Conservation (phyloP, 1,284 basidiomycete genomes). For the Thelephora terrestris region DNA sequence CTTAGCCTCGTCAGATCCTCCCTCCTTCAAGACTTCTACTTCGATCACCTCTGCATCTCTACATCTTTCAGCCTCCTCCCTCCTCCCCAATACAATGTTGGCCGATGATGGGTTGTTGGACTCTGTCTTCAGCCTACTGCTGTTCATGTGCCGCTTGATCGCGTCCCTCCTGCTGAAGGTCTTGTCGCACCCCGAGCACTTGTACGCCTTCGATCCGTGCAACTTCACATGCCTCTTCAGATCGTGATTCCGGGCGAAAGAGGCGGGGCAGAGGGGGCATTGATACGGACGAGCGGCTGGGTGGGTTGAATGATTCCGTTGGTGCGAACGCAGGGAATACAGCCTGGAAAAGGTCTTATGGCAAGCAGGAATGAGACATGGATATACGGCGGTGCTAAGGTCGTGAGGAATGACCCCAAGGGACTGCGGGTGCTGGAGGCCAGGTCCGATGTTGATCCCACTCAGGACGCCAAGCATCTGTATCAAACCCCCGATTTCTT, state of each 20-base stretch:
- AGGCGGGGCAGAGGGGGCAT: constrained; percentile 54
- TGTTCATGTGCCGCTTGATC: constrained; percentile 62
- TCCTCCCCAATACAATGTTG: constrained; percentile 25
- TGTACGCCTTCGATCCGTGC: constrained; percentile 60
- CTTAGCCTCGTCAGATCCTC: constrained; percentile 41
- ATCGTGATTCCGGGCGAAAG: constrained; percentile 67
- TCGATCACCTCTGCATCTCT: constrained; percentile 41
- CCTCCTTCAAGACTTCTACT: constrained; percentile 45
- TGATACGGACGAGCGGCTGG: constrained; percentile 47
- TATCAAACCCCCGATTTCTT: constrained; percentile 65
- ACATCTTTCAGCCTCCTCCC: constrained; percentile 23
- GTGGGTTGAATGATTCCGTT: constrained; percentile 41
- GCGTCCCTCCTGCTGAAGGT: constrained; percentile 67
- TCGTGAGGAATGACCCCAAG: constrained; percentile 28
- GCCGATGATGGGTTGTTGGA: neutral
- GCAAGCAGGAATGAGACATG: constrained; percentile 53
- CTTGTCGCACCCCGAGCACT: constrained; percentile 60
- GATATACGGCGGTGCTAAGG: constrained; percentile 65
- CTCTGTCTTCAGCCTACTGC: constrained; percentile 23
- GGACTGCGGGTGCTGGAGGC: constrained; percentile 15
- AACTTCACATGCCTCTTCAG: constrained; percentile 60
- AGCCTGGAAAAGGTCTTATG: constrained; percentile 55
- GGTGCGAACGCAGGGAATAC: constrained; percentile 56
- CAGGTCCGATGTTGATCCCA: constrained; percentile 56
- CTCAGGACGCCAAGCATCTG: constrained; percentile 70